These are phyloP conservation scores for Diaporthe amygdali DNA, from an alignment of 2,329 filamentous ascomycete species.

Conservation along the genomic window DNA sequence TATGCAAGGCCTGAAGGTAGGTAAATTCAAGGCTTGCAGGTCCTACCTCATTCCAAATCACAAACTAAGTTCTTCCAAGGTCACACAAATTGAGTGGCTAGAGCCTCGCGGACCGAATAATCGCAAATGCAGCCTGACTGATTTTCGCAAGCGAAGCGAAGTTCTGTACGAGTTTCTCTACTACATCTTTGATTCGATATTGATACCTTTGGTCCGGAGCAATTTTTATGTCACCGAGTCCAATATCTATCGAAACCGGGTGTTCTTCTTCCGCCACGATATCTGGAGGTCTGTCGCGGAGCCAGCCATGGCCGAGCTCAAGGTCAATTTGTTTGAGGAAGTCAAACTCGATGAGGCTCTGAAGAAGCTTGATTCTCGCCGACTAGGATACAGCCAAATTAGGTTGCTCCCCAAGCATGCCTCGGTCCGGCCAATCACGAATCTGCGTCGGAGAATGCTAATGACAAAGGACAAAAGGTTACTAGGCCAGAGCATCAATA, in stretches of 20 bases:
- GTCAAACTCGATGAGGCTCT: conserved; percentile 63
- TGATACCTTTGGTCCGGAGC: conserved; percentile 84
- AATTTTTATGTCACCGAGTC: conserved; percentile 98
- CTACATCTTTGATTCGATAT: conserved; percentile 88
- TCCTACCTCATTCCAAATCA: not conserved
- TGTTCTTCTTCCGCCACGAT: conserved; percentile 96
- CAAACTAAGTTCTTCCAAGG: conserved; percentile 47
- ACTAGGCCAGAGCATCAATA: conserved; percentile 72
- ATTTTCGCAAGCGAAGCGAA: conserved; percentile 77
- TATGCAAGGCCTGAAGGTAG: conserved; percentile 76
- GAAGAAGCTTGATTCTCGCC: conserved; percentile 63
- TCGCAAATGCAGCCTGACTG: conserved; percentile 70
- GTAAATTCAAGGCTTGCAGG: conserved; percentile 23
- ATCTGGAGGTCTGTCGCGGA: conserved; percentile 81
- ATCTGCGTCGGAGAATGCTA: conserved; percentile 70
- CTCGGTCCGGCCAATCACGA: conserved; percentile 84
- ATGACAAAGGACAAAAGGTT: conserved; percentile 56
- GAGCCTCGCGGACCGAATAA: conserved; percentile 52
- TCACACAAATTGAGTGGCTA: conserved; percentile 77
- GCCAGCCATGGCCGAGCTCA: conserved; percentile 72
- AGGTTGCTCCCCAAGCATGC: conserved; percentile 81
- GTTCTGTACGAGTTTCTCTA: conserved; percentile 87
- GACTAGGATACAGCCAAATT: conserved; percentile 78
- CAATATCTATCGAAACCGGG: conserved; percentile 74
- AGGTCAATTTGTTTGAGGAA: conserved; percentile 78